phyloP scores from a whole-genome alignment of 2,329 filamentous ascomycete species.

The Podosphaera fusca region DNA sequence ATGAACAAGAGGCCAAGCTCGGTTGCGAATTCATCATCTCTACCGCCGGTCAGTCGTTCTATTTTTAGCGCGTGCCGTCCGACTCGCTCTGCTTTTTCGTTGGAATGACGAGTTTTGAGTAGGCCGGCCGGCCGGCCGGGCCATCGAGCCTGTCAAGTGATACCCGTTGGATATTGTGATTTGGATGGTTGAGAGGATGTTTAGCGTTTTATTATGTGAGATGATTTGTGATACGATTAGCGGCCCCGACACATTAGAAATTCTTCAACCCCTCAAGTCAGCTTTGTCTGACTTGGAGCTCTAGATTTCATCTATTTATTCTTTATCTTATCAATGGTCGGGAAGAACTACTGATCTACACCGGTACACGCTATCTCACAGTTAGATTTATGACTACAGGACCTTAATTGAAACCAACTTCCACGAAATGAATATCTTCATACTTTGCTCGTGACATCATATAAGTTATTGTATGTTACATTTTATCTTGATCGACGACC shows the following conservation, averaged over 20 bases:
- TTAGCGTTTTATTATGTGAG: neutral
- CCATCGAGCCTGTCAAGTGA: neutral
- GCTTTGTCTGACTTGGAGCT: neutral
- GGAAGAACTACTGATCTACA: neutral
- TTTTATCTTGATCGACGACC: neutral
- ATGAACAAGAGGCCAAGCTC: conserved; percentile 31
- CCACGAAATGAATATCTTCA: neutral
- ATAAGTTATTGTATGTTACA: neutral
- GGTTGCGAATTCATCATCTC: conserved; percentile 66
- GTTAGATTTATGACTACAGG: neutral
- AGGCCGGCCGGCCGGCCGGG: no score
- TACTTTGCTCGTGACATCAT: neutral
- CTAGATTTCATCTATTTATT: neutral
- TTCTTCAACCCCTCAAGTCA: no score
- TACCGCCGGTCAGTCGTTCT: conserved; percentile 34
- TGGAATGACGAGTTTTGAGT: neutral
- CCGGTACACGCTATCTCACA: neutral
- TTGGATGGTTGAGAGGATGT: neutral
- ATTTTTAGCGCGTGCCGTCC: conserved; percentile 7
- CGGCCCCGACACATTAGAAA: no score
- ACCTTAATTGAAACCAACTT: neutral
- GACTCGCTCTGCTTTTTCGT: neutral
- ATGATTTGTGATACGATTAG: neutral
- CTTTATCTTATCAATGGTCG: neutral
- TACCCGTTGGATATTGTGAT: neutral